Evolutionary conservation across 192 early-diverging fungal genomes (phyloP).

Genomic region (Backusella sp.): DNA sequence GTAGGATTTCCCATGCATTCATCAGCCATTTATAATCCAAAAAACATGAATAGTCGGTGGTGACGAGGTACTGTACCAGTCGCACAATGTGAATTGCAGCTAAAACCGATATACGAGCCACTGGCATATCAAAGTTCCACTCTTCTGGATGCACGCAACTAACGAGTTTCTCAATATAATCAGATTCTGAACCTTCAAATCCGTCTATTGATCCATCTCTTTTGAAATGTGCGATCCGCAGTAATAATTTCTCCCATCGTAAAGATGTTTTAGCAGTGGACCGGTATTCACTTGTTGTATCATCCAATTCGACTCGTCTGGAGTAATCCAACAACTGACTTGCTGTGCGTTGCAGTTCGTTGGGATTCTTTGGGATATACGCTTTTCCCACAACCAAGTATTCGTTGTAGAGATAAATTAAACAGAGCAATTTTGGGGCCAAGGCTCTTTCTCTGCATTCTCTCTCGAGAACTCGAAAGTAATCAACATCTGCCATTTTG

Average conservation of each 20-base stretch:
- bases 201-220: not conserved
- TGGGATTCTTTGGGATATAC: not conserved
- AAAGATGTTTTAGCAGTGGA: not conserved
- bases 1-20: not conserved
- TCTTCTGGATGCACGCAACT: not conserved
- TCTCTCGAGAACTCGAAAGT: not conserved
- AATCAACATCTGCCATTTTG: not conserved
- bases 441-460: not conserved
- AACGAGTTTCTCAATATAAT: not conserved
- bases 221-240: not conserved
- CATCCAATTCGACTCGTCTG: not conserved
- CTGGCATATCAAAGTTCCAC: not conserved
- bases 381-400: constrained; percentile 7
- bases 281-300: not conserved
- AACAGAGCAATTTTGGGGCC: not conserved
- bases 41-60: not conserved
- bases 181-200: not conserved
- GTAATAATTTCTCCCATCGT: not conserved
- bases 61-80: not conserved
- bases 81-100: not conserved
- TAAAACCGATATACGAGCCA: not conserved
- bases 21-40: constrained; percentile 1
- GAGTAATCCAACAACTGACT: not conserved
- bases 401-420: constrained; percentile 13
- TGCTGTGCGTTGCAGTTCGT: not conserved